A percentile compares a stretch with the other conserved stretches of the same genome.
phyloP scores from a whole-genome alignment of 2,329 filamentous ascomycete genomes.

The Cladorrhinum sp. region DNA sequence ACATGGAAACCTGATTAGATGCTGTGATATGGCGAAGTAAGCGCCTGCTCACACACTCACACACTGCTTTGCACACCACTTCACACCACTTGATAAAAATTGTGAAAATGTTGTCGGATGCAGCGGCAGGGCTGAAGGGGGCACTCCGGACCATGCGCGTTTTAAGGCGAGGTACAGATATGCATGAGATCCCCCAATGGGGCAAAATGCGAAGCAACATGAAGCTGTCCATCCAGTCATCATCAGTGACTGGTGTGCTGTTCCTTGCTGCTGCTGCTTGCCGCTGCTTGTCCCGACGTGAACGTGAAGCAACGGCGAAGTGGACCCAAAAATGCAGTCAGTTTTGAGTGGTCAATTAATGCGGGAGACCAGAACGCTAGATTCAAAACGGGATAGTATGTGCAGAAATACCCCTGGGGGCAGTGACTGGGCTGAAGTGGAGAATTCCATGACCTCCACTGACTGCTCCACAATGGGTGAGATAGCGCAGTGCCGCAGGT shows the following conservation, averaged over 20 bases:
- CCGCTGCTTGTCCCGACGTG: neutral
- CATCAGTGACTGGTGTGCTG: neutral
- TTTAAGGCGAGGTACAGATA: neutral
- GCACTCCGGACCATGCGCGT: neutral
- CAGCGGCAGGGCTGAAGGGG: neutral
- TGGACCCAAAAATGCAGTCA: neutral
- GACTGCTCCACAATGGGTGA: neutral
- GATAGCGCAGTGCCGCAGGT: neutral
- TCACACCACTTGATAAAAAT: neutral
- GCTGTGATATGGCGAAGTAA: neutral
- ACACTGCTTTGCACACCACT: neutral
- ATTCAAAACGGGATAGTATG: neutral
- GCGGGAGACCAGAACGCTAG: constrained; percentile 3
- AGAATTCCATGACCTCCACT: neutral
- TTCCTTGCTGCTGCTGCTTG: neutral
- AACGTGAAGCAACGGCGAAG: constrained; percentile 2
- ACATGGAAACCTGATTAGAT: neutral
- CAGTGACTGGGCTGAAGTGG: constrained; percentile 7
- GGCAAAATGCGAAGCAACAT: neutral
- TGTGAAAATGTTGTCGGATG: neutral
- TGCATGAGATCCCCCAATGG: neutral
- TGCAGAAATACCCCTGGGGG: neutral
- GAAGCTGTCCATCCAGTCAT: too few relatives aligned
- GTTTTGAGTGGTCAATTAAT: constrained; percentile 1
- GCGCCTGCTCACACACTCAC: neutral